Conservation (phyloP, 2,329 filamentous ascomycete genomes). For the Xylariaceae sp. region DNA sequence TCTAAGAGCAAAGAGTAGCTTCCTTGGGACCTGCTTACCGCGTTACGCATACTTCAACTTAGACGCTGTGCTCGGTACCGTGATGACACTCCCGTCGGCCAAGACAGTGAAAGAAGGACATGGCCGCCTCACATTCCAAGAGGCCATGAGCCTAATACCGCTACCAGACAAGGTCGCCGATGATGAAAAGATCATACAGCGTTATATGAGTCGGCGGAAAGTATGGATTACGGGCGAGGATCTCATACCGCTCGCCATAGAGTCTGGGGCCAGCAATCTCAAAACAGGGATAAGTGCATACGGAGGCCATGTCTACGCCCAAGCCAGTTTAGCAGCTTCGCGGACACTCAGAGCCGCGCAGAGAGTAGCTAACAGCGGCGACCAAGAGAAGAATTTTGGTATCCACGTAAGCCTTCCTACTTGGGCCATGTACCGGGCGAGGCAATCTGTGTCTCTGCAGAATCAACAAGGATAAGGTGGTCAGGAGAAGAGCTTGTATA, state of each 20-base stretch:
- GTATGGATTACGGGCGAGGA: slow-evolving; percentile 45
- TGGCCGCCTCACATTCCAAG: slow-evolving; percentile 45
- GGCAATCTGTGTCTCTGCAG: too few relatives aligned
- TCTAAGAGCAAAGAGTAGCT: not conserved
- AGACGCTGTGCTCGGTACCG: not conserved
- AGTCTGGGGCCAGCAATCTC: not conserved
- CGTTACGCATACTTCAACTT: not conserved
- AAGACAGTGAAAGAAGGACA: slow-evolving; percentile 18
- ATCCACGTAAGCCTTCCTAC: slow-evolving; percentile 49
- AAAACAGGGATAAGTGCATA: slow-evolving; percentile 41
- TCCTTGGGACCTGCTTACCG: not conserved
- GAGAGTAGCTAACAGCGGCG: slow-evolving; percentile 23
- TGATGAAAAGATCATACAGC: slow-evolving; percentile 30
- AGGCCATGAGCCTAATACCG: slow-evolving; percentile 44
- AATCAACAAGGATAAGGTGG: too few relatives aligned
- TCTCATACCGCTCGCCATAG: slow-evolving; percentile 23
- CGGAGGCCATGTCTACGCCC: slow-evolving; percentile 54
- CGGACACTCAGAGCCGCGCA: slow-evolving; percentile 43
- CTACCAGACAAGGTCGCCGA: slow-evolving; percentile 36
- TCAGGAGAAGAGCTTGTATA: too few relatives aligned
- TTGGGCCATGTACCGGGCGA: not conserved
- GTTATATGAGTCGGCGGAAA: slow-evolving; percentile 46
- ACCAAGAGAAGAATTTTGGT: slow-evolving; percentile 29
- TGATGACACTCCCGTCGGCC: slow-evolving; percentile 20
- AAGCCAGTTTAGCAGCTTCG: slow-evolving; percentile 49